A percentile compares a stretch with the other conserved stretches of the same genome.
Evolutionary conservation across 2,329 filamentous ascomycete species (phyloP).

Genomic region (Xylariaceae sp.): DNA sequence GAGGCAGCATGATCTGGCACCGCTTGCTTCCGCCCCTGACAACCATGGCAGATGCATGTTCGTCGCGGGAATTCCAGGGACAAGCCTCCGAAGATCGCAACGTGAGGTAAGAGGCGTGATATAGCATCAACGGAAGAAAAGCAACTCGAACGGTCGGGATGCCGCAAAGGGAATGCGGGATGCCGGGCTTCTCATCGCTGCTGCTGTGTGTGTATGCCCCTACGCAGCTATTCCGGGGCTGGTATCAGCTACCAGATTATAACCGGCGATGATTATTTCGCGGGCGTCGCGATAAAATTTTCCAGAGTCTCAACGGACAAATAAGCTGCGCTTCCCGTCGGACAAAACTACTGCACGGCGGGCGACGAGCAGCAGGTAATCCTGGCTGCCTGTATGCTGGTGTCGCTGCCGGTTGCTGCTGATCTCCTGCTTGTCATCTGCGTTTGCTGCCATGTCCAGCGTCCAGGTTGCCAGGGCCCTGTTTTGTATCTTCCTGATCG

Average conservation of each 20-base stretch:
- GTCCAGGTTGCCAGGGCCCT: slow-evolving; percentile 6
- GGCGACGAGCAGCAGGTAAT: neutral
- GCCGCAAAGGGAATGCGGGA: too few species aligned
- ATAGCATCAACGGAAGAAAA: too few species aligned
- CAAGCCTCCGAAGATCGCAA: slow-evolving; percentile 10
- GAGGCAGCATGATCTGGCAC: slow-evolving; percentile 1
- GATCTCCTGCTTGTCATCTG: slow-evolving; percentile 18
- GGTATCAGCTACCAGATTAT: too few species aligned
- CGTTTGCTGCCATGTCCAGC: slow-evolving; percentile 18
- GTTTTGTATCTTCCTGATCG: slow-evolving; percentile 23
- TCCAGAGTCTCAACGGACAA: neutral
- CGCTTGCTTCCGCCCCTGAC: slow-evolving; percentile 21
- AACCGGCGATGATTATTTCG: too few species aligned
- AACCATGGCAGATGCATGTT: slow-evolving; percentile 14
- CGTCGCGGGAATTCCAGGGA: slow-evolving; percentile 5
- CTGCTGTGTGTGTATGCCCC: too few species aligned
- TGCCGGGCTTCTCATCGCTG: too few species aligned
- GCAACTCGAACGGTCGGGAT: slow-evolving; percentile 4
- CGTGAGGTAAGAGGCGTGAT: slow-evolving; percentile 4
- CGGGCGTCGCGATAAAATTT: too few species aligned
- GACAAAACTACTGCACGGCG: slow-evolving; percentile 11
- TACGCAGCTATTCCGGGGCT: neutral
- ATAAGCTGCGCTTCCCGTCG: slow-evolving; percentile 7
- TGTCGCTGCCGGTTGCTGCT: slow-evolving; percentile 3
- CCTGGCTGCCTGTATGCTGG: too few species aligned